Base-by-base conservation (phyloP, 2,329 filamentous ascomycete species). In the Cladosporium phlei region DNA sequence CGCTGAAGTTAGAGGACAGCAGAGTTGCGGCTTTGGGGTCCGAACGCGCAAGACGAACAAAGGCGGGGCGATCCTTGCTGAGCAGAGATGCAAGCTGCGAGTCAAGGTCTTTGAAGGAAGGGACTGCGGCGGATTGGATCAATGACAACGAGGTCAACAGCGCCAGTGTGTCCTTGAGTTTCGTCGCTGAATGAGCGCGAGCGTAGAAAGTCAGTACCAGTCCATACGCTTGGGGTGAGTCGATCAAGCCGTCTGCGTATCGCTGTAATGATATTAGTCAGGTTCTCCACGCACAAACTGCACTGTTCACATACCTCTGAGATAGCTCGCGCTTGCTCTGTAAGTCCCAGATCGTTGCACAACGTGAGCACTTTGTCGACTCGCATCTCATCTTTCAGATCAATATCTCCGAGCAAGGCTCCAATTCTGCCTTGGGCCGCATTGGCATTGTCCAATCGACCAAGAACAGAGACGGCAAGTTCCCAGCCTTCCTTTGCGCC, bases 191-290 rank as follows among this genome's bases (percentile, higher is more conserved):
- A 60, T 94, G 89, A 3, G 89, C 86, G 10, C 94, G 80, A 19
- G 91, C 86, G 64, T 93, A 97, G 71, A 94, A 96, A 69, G 93
- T 83, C 16, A 97, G 76, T 1, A 88, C 87, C 54, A 91, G 82
- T 45, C 91, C 91, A 56, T 91, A 96, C 7, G 53, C 43, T 24
- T 54, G 43, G 57, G 1, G 85, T 85, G 32, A 80, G 78, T 50
- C 76, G 9, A 83, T 80, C 29, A 95, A 75, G 38, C 83, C 76
- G 54, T 95, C 84, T 48, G 89, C 91, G 62, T 88, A 96, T 54
- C 85, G 82, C 87, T 95, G 59, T 22, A 21, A 10, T 16, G 28
- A 29, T 35, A 54, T 64, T 38, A 67, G 59, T 32, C 37, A 24
- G 7, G 14, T 25, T 6, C 24, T 25, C 11, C 24, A n/a, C n/a